Evolutionary conservation across 2,329 filamentous ascomycete species (phyloP).

Genomic region (Aspergillus texensis): DNA sequence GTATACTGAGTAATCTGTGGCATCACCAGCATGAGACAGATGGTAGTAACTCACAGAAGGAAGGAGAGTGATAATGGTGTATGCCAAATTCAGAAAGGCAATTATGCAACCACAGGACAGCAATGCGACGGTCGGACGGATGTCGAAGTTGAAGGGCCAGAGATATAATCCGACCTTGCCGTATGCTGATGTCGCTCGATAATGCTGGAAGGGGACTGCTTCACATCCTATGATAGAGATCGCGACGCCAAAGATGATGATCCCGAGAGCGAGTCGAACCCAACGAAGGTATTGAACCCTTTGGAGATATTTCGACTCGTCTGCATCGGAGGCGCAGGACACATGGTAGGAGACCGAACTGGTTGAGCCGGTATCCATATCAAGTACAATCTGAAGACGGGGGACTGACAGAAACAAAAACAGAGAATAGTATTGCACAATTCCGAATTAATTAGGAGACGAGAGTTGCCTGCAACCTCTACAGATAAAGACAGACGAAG

Average conservation of each 20-base stretch:
- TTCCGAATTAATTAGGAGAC: background rate
- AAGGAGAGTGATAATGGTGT: conserved; percentile 35
- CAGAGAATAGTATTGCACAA: background rate
- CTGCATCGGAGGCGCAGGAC: conserved; percentile 37
- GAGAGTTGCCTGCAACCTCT: background rate
- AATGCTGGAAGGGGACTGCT: conserved; percentile 42
- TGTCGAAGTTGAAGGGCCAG: conserved; percentile 47
- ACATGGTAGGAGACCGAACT: conserved; percentile 29
- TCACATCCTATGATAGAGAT: conserved; percentile 40
- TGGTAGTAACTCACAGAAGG: conserved; percentile 35
- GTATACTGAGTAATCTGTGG: background rate
- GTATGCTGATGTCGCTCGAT: conserved; percentile 40
- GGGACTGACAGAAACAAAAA: background rate
- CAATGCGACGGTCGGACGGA: conserved; percentile 41
- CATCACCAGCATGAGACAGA: background rate
- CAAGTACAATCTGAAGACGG: background rate
- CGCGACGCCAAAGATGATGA: conserved; percentile 32
- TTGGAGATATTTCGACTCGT: conserved; percentile 40
- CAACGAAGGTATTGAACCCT: conserved; percentile 36
- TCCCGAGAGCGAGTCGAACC: conserved; percentile 37
- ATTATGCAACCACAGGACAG: conserved; percentile 43
- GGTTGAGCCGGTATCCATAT: conserved; percentile 30
- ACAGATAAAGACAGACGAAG: background rate
- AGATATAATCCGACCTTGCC: conserved; percentile 37
- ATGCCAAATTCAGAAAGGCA: conserved; percentile 34